Conservation (phyloP, 2,329 filamentous ascomycete species). For the Penicillium vulpinum region DNA sequence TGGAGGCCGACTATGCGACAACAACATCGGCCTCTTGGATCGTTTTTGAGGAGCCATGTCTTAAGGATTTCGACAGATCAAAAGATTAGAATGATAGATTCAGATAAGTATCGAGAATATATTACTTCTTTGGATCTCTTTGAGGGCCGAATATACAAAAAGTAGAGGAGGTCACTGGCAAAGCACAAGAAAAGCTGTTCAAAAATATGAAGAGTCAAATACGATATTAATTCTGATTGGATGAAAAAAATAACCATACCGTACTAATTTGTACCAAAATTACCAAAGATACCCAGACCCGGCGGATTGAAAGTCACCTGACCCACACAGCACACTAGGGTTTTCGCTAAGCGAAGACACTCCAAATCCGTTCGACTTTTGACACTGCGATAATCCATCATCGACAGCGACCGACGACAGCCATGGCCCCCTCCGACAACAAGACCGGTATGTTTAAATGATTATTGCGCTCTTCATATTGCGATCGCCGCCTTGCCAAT, state of each 20-base stretch:
- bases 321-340: conserved; percentile 43
- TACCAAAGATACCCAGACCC: conserved; percentile 12
- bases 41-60: conserved; percentile 34
- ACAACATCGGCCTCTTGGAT: conserved; percentile 37
- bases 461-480: conserved; percentile 21
- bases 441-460: conserved; percentile 47
- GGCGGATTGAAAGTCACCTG: conserved; percentile 32
- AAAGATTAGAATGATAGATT: background rate
- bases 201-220: conserved; percentile 3
- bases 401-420: conserved; percentile 45
- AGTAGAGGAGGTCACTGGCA: background rate
- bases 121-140: background rate
- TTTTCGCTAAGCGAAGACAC: conserved; percentile 45
- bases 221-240: conserved; percentile 4
- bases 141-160: background rate
- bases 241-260: background rate
- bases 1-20: conserved; percentile 51
- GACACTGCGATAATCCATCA: conserved; percentile 47
- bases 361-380: conserved; percentile 39
- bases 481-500: conserved; percentile 44
- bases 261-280: background rate
- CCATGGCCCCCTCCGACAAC: conserved; percentile 49
- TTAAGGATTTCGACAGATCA: background rate
- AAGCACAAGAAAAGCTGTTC: conserved; percentile 1
- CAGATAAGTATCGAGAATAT: no score